Conservation (phyloP, 352 stramenopile genomes). For the Phytophthora tentaculata region DNA sequence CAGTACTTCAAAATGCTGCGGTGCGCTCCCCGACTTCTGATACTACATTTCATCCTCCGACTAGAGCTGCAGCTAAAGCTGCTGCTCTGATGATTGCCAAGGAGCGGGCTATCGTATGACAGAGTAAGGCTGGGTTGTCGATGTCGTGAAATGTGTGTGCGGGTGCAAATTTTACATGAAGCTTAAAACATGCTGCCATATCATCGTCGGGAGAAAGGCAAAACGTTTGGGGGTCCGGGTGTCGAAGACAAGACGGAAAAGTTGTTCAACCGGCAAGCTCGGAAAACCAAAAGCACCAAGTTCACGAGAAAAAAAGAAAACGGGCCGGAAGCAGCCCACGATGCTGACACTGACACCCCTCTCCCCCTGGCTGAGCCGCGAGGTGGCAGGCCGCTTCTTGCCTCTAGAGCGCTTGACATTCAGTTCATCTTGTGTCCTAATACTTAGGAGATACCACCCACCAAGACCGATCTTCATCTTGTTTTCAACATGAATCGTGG, state of each 20-base stretch:
- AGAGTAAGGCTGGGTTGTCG: slow-evolving; percentile 10
- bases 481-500: no score
- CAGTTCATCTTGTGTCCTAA: neutral
- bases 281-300: slow-evolving; percentile 2
- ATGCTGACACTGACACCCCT: neutral
- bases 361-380: neutral
- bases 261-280: slow-evolving; percentile 4
- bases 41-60: neutral
- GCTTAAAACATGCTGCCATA: slow-evolving; percentile 16
- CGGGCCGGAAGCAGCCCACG: neutral
- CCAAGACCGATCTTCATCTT: no score
- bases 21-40: neutral
- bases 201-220: slow-evolving; percentile 11
- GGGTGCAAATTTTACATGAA: slow-evolving; percentile 15
- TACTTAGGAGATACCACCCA: no score
- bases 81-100: slow-evolving; percentile 4
- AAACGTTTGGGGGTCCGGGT: slow-evolving; percentile 1
- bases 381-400: neutral
- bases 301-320: neutral
- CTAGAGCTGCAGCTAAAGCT: slow-evolving; percentile 1
- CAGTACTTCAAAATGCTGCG: neutral
- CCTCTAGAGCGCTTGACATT: neutral
- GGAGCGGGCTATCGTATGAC: neutral
- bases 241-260: slow-evolving; percentile 6
- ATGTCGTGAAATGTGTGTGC: slow-evolving; percentile 12